phyloP scores from a whole-genome alignment of 441 rosid species.

The Euphorbia celastroides region DNA sequence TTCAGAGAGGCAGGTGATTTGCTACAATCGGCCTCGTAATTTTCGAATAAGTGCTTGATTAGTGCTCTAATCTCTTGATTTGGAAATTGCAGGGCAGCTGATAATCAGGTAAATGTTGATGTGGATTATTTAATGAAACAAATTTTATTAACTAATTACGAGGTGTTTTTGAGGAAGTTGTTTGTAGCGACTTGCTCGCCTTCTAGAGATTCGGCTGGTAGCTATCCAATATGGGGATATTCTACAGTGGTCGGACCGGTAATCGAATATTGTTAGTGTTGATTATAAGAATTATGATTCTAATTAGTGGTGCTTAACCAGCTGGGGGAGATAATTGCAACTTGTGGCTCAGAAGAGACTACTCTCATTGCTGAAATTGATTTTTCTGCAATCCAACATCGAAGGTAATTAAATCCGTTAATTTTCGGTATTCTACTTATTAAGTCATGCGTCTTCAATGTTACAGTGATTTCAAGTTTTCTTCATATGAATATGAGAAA shows the following conservation, averaged over 20 bases:
- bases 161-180: conserved; percentile 16
- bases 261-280: background rate
- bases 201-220: conserved; percentile 21
- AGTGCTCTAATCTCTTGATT: background rate
- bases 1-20: conserved; percentile 26
- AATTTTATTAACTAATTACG: background rate
- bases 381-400: conserved; percentile 6
- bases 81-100: conserved; percentile 24
- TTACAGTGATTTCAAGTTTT: no score
- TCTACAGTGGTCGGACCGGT: conserved; percentile 23
- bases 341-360: conserved; percentile 17
- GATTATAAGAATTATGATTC: background rate
- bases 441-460: no score
- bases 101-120: conserved; percentile 25
- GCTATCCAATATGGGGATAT: conserved; percentile 25
- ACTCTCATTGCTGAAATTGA: conserved; percentile 23
- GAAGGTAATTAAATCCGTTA: no score
- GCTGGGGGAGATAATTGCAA: conserved; percentile 23
- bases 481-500: no score
- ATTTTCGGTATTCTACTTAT: no score
- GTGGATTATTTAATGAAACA: background rate
- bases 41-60: no score
- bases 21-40: no score
- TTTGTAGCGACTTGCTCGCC: conserved; percentile 32
- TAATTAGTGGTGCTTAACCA: conserved; percentile 3